Base-by-base conservation (phyloP, 75 land plant genomes). In the Azolla pinnata region DNA sequence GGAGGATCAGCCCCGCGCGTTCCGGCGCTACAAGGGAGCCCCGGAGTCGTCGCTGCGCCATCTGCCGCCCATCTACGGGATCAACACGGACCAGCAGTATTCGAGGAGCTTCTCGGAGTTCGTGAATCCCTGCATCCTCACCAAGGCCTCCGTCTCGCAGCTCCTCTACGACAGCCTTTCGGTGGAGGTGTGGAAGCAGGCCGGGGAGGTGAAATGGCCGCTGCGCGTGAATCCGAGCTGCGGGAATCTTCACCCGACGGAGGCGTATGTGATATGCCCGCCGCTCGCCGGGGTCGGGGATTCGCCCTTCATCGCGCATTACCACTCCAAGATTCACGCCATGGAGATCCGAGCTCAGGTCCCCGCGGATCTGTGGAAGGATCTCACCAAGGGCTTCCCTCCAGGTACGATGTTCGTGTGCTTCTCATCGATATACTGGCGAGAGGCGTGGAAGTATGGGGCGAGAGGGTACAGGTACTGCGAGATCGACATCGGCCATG, bases 361-460 rank as follows among this genome's bases (percentile, higher is more conserved):
- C 17, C 64, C 83, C 5, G n/a, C 40, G 2, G 61, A 67, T 31
- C 44, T 76, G 17, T 74, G 77, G 73, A 19, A 28, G 20, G 60
- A 54, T 16, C 24, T 75, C 47, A 57, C 54, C 18, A 23, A 54
- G 12, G 75, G 78, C 26, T 75, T 77, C 33, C 80, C 80, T 1
- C 50, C 32, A 9, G 72, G 78, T 18, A 54, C 73, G 0, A 30
- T 75, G 26, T 65, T 89, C 28, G 56, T 95, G 12, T 85, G 80
- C 8, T 34, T 90, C 47, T 74, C 87, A 4, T 93, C 98, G 18
- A 79, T 95, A 26, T 86, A 83, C 75, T 95, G 99, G 96, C 69
- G 99, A 31, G 91, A 95, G 56, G 81, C 99, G 18, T 95, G 99
- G 99, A 95, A 95, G 71, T 95, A 95, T 61, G 99, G 99, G 27